Percentiles rank a stretch among this genome's conserved stretches.
Evolutionary conservation across 1,284 basidiomycete genomes (phyloP).

Genomic region (Omphalotus olearius): DNA sequence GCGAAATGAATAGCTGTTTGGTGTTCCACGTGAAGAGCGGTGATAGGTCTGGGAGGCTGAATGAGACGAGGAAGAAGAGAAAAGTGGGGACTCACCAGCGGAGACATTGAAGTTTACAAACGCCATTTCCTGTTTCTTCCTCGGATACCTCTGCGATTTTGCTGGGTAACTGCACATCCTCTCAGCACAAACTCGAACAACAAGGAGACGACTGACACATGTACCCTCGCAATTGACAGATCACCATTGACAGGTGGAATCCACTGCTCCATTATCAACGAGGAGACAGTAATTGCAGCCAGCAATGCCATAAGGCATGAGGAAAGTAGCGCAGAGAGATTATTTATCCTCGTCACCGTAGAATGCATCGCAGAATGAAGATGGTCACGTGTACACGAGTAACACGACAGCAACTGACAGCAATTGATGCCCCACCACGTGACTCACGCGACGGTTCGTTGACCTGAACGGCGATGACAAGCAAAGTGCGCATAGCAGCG

Average conservation of each 20-base stretch:
- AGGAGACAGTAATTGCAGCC: slow-evolving; percentile 66
- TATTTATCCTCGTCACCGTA: slow-evolving; percentile 66
- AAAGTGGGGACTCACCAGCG: slow-evolving; percentile 49
- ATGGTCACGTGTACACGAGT: too few relatives aligned
- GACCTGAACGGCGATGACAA: background rate
- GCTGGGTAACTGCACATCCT: slow-evolving; percentile 41
- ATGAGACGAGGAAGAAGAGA: background rate
- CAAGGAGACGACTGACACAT: background rate
- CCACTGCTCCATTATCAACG: slow-evolving; percentile 57
- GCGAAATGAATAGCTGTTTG: slow-evolving; percentile 86
- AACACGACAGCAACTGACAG: too few relatives aligned
- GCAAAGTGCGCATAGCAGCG: slow-evolving; percentile 47
- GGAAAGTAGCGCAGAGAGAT: slow-evolving; percentile 69
- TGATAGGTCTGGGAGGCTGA: slow-evolving; percentile 53
- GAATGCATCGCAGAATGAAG: slow-evolving; percentile 51
- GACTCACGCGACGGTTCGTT: too few relatives aligned
- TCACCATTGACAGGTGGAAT: slow-evolving; percentile 47
- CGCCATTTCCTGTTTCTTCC: slow-evolving; percentile 63
- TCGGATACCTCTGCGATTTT: slow-evolving; percentile 51
- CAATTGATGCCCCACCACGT: too few relatives aligned
- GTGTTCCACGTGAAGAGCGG: slow-evolving; percentile 93
- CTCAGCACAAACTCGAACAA: too few relatives aligned
- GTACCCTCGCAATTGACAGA: background rate
- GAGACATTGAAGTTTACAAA: slow-evolving; percentile 76
- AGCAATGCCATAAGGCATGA: slow-evolving; percentile 80